Evolutionary conservation across 179 eudicot genomes (phyloP).

Genomic region (Drosera spatulata): DNA sequence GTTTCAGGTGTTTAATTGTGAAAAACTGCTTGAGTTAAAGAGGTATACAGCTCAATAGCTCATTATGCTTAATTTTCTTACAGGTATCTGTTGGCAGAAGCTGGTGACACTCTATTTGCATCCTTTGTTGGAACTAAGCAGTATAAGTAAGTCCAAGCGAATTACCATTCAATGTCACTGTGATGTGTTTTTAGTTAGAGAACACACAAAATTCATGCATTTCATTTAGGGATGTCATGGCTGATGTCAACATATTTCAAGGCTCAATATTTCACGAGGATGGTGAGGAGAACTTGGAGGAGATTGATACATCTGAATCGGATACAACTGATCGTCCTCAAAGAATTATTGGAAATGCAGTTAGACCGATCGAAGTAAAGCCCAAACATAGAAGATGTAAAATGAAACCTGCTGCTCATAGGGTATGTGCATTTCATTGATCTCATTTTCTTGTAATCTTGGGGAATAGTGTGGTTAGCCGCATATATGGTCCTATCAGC

Average conservation of each 20-base stretch:
- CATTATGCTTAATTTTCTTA: too few species aligned
- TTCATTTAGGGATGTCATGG: slow-evolving; percentile 73
- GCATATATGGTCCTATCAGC: too few species aligned
- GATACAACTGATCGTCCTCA: slow-evolving; percentile 23
- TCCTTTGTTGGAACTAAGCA: slow-evolving; percentile 91
- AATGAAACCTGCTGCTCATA: slow-evolving; percentile 90
- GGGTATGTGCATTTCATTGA: slow-evolving; percentile 35
- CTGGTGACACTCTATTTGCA: slow-evolving; percentile 95
- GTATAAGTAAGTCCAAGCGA: slow-evolving; percentile 62
- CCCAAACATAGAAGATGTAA: slow-evolving; percentile 40
- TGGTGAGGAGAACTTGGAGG: slow-evolving; percentile 40
- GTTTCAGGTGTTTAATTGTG: too few species aligned
- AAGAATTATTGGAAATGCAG: slow-evolving; percentile 26
- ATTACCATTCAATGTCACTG: too few species aligned
- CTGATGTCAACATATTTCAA: slow-evolving; percentile 95
- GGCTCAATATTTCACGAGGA: slow-evolving; percentile 89
- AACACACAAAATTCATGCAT: slow-evolving; percentile 6
- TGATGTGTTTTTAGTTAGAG: too few species aligned
- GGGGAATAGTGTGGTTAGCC: too few species aligned
- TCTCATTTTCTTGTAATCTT: not conserved
- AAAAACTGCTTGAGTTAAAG: too few species aligned
- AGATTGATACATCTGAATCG: slow-evolving; percentile 30
- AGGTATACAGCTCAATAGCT: too few species aligned
- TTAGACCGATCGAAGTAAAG: slow-evolving; percentile 40
- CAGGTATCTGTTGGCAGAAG: slow-evolving; percentile 91